Conservation (phyloP, 2,329 filamentous ascomycete species). For the Chrysosporium keratinophilum region DNA sequence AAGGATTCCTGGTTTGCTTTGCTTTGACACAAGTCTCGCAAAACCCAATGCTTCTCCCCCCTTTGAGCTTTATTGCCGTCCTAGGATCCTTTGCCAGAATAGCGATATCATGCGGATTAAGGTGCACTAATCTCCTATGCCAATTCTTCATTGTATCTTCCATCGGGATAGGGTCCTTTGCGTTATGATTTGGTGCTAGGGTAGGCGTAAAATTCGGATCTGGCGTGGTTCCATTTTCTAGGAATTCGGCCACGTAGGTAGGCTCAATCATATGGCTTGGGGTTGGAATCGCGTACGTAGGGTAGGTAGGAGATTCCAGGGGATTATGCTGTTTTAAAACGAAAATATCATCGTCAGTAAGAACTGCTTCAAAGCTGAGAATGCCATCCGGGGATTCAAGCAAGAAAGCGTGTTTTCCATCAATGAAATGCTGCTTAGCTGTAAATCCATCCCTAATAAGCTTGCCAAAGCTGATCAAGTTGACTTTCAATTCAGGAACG, state of each 20-base stretch:
- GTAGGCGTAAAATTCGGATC: not conserved
- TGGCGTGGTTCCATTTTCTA: not conserved
- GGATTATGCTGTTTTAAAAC: not conserved
- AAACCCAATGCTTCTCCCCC: not conserved
- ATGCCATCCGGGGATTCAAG: not conserved
- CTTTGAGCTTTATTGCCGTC: not conserved
- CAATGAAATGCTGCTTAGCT: not conserved
- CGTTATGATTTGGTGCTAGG: not conserved
- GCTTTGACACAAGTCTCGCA: not conserved
- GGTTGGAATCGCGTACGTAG: not conserved
- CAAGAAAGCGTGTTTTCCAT: not conserved
- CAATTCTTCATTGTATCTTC: conserved; percentile 1
- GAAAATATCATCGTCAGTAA: not conserved
- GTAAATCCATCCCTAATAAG: not conserved
- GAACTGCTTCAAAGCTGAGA: not conserved
- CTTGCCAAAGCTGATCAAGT: not conserved
- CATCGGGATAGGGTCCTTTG: not conserved
- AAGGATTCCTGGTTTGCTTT: not conserved
- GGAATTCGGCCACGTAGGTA: not conserved
- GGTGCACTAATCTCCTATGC: not conserved
- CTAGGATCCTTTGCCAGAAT: not conserved
- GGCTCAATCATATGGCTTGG: not conserved
- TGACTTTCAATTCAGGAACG: not conserved
- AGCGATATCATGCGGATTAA: not conserved
- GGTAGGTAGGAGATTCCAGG: not conserved